Evolutionary conservation across 2,329 filamentous ascomycete species (phyloP), one percentile per base, ranked within the genome.

Genomic region (Dactylella cylindrospora): DNA sequence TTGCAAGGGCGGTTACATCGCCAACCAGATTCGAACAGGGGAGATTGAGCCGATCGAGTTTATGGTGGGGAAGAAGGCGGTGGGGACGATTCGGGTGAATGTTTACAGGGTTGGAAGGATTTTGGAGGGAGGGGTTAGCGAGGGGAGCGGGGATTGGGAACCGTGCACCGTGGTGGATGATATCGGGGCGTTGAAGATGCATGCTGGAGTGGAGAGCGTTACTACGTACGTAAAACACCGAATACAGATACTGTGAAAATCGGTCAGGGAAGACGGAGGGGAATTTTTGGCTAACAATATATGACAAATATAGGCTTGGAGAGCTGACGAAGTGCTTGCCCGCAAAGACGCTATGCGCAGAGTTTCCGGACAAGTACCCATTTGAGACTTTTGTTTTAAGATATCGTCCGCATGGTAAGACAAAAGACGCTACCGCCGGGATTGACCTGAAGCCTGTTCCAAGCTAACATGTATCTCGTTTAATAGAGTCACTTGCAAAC

Each of bases 301-400:
- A 35, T 29, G 29, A 13, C 44, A 13, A 2, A 22, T 22, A 15
- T 52, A 47, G 41, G 17, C 35, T 47, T 8, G 41, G 33, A 1
- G 29, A 17, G 5, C 32, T 17, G 13, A 23, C 22, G 3, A 54
- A 40, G 19, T 54, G 50, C 12, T 5, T 7, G 2, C n/a, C 29
- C 5, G 25, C 25, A 9, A 45, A 39, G 5, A 15, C 17, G 5
- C 3, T 25, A 2, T 31, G 20, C 22, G 50, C 31, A n/a, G 31
- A 39, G 12, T 45, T 39, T n/a, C n/a, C 12, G 15, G 29, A 46
- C 20, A 23, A 10, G n/a, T 50, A 60, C 31, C 54, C 54, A 1
- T 52, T 46, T 15, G 54, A 60, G 38, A 45, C 54, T 3, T 60
- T 60, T 15, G 32, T 60, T 13, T 39, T 60, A 29, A 60, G 36